Base-by-base conservation (phyloP, 2,329 filamentous ascomycete genomes). In the Colletotrichum incanum region DNA sequence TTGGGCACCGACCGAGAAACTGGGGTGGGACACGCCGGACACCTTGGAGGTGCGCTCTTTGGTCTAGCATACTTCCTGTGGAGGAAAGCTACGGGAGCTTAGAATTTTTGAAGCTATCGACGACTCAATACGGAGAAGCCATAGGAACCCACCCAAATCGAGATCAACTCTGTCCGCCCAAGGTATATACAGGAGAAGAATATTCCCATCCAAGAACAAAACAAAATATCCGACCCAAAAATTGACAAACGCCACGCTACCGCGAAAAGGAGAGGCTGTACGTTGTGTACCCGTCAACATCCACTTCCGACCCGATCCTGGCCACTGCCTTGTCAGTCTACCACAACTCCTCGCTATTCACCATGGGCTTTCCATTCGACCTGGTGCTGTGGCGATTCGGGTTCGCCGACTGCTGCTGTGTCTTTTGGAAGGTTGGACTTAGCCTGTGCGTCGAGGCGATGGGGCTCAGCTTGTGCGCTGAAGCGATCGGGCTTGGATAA, bases 341-440 rank as follows among this genome's bases (percentile, higher is more conserved):
- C 70, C 70, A 72, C 59, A 72, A 8, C n/a, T 69, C 66, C 34
- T 72, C 70, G 34, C 70, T 72, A 23, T 72, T 70, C 18, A 72
- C 70, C 70, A 72, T 72, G 3, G 68, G 68, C 20, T 72, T 72
- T 18, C 49, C 50, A 18, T 65, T 67, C 18, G 67, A 60, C 43
- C 47, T 64, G n/a, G 45, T 60, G 14, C 64, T 67, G 18, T 56
- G 58, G 18, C 54, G 47, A 6, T 67, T 63, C 5, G 68, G 23
- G n/a, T 47, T 67, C 20, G 70, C 31, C 45, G 60, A 34, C 37
- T 65, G 66, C 55, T 62, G 71, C 23, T 67, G 68, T 6, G 54
- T 52, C 59, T 60, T 54, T 5, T 60, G 65, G 56, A 39, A 73
- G 9, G 72, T 68, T 31, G 65, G 70, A 50, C 65, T 74, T 6